Conservation (phyloP, 129 eudicot genomes). For the Pittosporum tobira region DNA sequence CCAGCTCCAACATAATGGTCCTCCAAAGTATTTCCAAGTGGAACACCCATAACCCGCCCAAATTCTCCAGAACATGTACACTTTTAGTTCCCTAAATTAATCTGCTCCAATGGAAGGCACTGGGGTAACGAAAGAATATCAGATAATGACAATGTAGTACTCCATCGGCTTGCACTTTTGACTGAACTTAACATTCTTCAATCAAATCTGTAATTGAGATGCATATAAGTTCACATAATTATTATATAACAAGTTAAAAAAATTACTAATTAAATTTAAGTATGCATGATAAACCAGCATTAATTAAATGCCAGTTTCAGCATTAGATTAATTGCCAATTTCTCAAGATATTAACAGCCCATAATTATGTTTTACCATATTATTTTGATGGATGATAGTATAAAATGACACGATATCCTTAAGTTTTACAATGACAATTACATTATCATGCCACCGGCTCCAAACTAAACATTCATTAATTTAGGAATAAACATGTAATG, state of each 20-base stretch:
- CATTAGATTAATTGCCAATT: not conserved
- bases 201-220: not conserved
- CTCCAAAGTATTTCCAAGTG: not conserved
- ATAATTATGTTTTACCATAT: too few species aligned
- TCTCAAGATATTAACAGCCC: too few species aligned
- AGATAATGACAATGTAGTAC: not conserved
- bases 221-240: too few species aligned
- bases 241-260: too few species aligned
- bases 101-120: constrained; percentile 2
- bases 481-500: too few species aligned
- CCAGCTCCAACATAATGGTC: not conserved
- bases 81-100: not conserved
- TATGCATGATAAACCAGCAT: not conserved
- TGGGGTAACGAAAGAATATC: not conserved
- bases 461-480: too few species aligned
- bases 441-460: not conserved
- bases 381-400: too few species aligned
- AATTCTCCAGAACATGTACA: not conserved
- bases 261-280: not conserved
- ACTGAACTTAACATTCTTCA: not conserved
- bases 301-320: too few species aligned
- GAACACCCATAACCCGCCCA: not conserved
- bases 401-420: too few species aligned
- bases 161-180: not conserved
- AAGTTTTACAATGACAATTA: not conserved